phyloP scores from a whole-genome alignment of 1,139 yeast species.

The Saccharomyces hybrid region DNA sequence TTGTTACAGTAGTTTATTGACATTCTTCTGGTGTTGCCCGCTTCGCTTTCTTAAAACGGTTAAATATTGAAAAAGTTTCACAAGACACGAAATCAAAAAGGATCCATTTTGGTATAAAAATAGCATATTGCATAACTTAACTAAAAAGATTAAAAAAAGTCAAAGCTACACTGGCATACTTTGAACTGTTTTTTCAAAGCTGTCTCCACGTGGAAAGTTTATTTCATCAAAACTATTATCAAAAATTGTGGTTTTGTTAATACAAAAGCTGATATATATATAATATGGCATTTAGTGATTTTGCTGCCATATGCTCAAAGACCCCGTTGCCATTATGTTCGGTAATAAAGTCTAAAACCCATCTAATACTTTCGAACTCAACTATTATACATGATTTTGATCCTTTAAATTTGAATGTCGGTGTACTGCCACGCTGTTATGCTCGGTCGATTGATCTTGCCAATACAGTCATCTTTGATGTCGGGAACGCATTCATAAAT shows the following conservation, averaged over 20 bases:
- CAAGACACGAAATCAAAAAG: not conserved
- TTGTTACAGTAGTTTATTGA: not conserved
- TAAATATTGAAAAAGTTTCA: not conserved
- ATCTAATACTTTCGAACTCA: slow-evolving; percentile 20
- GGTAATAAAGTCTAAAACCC: slow-evolving; percentile 26
- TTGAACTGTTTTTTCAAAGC: not conserved
- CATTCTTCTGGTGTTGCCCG: not conserved
- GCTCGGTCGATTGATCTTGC: slow-evolving; percentile 82
- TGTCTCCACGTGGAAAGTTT: not conserved
- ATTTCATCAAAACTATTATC: not conserved
- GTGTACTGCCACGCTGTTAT: slow-evolving; percentile 71
- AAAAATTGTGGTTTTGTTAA: not conserved
- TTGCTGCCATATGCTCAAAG: slow-evolving; percentile 54
- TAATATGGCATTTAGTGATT: slow-evolving; percentile 56
- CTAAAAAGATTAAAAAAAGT: not conserved
- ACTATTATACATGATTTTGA: slow-evolving; percentile 19
- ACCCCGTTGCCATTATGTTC: slow-evolving; percentile 72
- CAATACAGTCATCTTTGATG: slow-evolving; percentile 81
- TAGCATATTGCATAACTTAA: not conserved
- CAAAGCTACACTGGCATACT: not conserved
- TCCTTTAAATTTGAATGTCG: slow-evolving; percentile 32
- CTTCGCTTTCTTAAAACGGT: not conserved
- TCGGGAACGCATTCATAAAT: slow-evolving; percentile 84
- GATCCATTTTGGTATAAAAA: not conserved
- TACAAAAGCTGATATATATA: not conserved